Base-by-base conservation (phyloP, 352 stramenopile genomes). In the Sclerospora graminicola region DNA sequence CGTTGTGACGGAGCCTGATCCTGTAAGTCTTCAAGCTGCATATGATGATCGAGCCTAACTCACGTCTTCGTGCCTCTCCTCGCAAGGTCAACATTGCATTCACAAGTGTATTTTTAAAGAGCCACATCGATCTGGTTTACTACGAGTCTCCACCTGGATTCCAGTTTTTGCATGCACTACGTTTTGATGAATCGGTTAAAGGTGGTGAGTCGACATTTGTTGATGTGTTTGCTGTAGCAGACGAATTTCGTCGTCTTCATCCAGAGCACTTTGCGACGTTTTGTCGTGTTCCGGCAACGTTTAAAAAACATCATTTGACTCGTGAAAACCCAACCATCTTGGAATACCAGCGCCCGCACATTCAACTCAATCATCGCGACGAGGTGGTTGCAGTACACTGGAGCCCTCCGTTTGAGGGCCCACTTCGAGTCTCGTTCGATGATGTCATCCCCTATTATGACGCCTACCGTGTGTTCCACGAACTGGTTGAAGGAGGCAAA, bases 71-170 rank as follows among this genome's bases (percentile, higher is more conserved):
- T 48, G 27, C 6, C 4, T 26, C 21, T 26, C 9, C 21, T 26
- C 4, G 21, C 16, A 32, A 92, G 81, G 71, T 97, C 8, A 98
- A 98, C 58, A 95, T 97, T 32, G 94, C 94, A 14, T 98, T 97
- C 63, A 97, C 91, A 27, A 87, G 75, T 7, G 52, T 83, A 26
- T 72, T 75, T 18, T 58, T 98, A 21, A 87, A 90, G 53, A 90
- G 87, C 39, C 94, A 98, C 63, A 69, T 97, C 60, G 94, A 98
- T 60, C 66, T 98, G 45, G 82, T 85, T 5, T 98, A 98, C 66
- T 98, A 97, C 61, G 94, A 98, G 67, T 97, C 86, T 4, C 87
- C 89, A n/a, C 94, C 94, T 8, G 93, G 93, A 16, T 60, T 98
- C 24, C 94, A 98, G 67, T 69, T 98, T 15, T 60, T 98, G 27